Percentiles rank a stretch among this genome's conserved stretches.
Conservation (phyloP, 345 rosid species). For the Passiflora organensis region DNA sequence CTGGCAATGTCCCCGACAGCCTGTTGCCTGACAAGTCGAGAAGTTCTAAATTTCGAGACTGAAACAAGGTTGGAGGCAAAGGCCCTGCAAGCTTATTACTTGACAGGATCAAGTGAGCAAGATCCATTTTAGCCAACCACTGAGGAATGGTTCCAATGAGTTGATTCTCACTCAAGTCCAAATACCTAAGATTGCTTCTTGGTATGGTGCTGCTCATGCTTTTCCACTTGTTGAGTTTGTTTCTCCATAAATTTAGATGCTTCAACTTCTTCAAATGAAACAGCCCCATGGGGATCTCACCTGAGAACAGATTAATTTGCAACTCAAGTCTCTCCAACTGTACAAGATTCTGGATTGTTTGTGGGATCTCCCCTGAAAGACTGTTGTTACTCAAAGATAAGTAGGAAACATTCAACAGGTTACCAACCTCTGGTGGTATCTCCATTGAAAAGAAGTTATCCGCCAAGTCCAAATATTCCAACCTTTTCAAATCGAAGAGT, state of each 20-base stretch:
- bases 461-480: background rate
- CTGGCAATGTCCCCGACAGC: conserved; percentile 17
- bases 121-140: conserved; percentile 16
- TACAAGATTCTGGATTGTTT: background rate
- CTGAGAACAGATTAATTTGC: background rate
- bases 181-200: conserved; percentile 6
- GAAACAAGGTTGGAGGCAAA: conserved; percentile 23
- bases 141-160: conserved; percentile 16
- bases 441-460: background rate
- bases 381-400: background rate
- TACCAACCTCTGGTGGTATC: conserved; percentile 2
- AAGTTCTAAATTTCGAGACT: conserved; percentile 10
- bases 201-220: background rate
- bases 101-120: conserved; percentile 9
- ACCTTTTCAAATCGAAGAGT: background rate
- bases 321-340: background rate
- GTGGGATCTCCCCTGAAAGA: conserved; percentile 1
- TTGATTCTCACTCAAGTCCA: conserved; percentile 26
- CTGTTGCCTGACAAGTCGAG: conserved; percentile 18
- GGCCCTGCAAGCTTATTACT: conserved; percentile 23
- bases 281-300: background rate
- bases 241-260: background rate
- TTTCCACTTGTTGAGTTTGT: background rate
- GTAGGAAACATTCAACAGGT: background rate
- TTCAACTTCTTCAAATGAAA: background rate